Evolutionary conservation across 1,284 basidiomycete genomes (phyloP).

Genomic region (Abortiporus biennis): DNA sequence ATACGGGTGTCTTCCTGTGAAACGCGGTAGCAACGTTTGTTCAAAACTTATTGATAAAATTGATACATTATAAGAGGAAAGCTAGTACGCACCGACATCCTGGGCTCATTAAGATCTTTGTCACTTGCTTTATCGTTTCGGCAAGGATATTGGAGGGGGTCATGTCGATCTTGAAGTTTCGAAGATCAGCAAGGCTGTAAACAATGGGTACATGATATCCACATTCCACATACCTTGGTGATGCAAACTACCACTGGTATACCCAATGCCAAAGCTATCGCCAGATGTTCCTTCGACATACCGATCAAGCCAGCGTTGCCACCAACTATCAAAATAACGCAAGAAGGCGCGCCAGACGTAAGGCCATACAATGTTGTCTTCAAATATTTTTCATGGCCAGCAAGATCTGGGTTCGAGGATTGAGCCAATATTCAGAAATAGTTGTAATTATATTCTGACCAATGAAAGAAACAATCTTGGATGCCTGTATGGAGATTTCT

Average conservation of each 20-base stretch:
- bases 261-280: slow-evolving; percentile 89
- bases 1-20: slow-evolving; percentile 68
- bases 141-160: slow-evolving; percentile 88
- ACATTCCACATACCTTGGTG: too few species aligned
- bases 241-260: slow-evolving; percentile 94
- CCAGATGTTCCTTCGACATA: slow-evolving; percentile 97
- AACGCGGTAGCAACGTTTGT: slow-evolving; percentile 3
- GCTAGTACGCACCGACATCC: slow-evolving; percentile 68
- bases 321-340: slow-evolving; percentile 94
- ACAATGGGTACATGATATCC: neutral
- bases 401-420: slow-evolving; percentile 55
- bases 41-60: neutral
- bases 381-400: slow-evolving; percentile 85
- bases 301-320: slow-evolving; percentile 95
- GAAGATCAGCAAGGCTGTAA: slow-evolving; percentile 1
- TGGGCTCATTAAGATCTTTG: slow-evolving; percentile 90
- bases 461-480: slow-evolving; percentile 95
- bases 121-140: slow-evolving; percentile 89
- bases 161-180: slow-evolving; percentile 86
- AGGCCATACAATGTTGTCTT: slow-evolving; percentile 95
- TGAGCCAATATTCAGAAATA: slow-evolving; percentile 2
- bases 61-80: too few species aligned
- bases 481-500: slow-evolving; percentile 85
- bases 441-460: slow-evolving; percentile 36
- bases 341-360: slow-evolving; percentile 92